Evolutionary conservation across 1,139 yeast genomes (phyloP), one percentile per base, ranked within the genome.

Genomic region (Yamadazyma dushanensis): DNA sequence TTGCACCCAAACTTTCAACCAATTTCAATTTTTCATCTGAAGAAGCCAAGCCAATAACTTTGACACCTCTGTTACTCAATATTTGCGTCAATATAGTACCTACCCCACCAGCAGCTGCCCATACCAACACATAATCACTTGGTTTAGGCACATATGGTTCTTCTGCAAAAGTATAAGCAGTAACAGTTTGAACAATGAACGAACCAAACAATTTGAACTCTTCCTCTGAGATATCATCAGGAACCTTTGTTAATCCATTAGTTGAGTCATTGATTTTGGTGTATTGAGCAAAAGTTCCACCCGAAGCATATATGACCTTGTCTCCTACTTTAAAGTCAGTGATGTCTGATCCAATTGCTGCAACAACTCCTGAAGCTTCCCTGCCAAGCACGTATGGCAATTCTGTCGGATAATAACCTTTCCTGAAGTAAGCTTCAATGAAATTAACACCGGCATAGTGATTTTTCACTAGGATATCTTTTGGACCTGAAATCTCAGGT

Each of bases 101-200:
- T 34, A 86, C 92, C 39, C 97, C 96, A 34, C 97, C 97, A 7
- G 96, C 96, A 13, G 96, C 96, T 2, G 97, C 97, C 70, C 90
- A 88, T 23, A 87, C 80, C 36, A 89, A 67, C 27, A 83, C 73
- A 46, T 60, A 73, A 43, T 90, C 96, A 35, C 78, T 89, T 53
- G 72, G 66, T 53, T 83, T 54, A 23, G 88, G 85, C 3, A 66
- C 53, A 56, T 85, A 78, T 0, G 92, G 75, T 45, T 84, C 90
- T 29, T 71, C 64, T 29, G 78, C 62, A 41, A 89, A 77, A 0
- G 92, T 74, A 47, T 83, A 61, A 2, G 94, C 94, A 3, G 97
- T 89, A 40, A 88, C 63, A 1, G 89, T 94, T 56, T 86, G 95
- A 26, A 86, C 47, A 29, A 83, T 54, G 2, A 75, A 51, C 2